Evolutionary conservation across 2,329 filamentous ascomycete species (phyloP).

Genomic region (Aureobasidium sp.): DNA sequence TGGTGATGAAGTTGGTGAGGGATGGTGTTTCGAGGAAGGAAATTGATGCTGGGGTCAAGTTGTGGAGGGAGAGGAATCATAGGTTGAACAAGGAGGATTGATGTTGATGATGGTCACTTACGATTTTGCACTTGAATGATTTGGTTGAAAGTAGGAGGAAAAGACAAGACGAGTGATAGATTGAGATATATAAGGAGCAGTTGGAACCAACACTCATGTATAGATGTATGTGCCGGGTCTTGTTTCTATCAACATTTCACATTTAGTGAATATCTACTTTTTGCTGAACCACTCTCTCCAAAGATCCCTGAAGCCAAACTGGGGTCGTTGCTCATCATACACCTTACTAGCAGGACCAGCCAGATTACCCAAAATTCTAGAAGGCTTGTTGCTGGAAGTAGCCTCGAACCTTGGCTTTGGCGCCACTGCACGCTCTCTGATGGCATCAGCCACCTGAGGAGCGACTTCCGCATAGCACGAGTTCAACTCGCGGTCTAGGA

Average conservation of each 20-base stretch:
- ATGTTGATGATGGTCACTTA: not conserved
- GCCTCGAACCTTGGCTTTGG: constrained; percentile 35
- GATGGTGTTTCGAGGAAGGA: constrained; percentile 72
- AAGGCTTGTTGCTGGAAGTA: constrained; percentile 36
- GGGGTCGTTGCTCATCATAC: constrained; percentile 63
- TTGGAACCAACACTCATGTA: not conserved
- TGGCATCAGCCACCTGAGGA: constrained; percentile 62
- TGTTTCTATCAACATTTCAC: not conserved
- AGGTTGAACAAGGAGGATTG: constrained; percentile 25
- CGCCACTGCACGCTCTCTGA: constrained; percentile 57
- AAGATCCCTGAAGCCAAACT: constrained; percentile 83
- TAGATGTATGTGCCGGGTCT: not conserved
- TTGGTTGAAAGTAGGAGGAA: no score
- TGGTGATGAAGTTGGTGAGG: constrained; percentile 73
- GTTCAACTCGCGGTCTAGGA: constrained; percentile 69
- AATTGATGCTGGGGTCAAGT: constrained; percentile 67
- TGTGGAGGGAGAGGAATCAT: constrained; percentile 69
- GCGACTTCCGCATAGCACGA: constrained; percentile 82
- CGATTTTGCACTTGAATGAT: not conserved
- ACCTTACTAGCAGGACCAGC: constrained; percentile 50
- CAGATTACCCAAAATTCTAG: constrained; percentile 56
- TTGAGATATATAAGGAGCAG: no score
- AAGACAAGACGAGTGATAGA: no score
- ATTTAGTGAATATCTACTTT: not conserved
- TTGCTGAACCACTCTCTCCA: constrained; percentile 68